Percentiles rank a stretch among this genome's conserved stretches.
These are phyloP conservation scores for slime mould (Dictyostelium discoideum) DNA, from an alignment of 78 protist species.

Conservation along the genomic window dicty_2.7 NC_007089.4:2111501-2112000, in stretches of 20 bases:
- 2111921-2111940: background rate
- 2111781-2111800: no score
- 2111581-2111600: background rate
- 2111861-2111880: background rate
- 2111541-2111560: constrained; percentile 54
- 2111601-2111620: background rate
- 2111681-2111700: no score
- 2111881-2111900: background rate
- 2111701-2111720: no score
- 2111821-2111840: background rate
- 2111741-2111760: no score
- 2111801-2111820: background rate
- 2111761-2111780: no score
- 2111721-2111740: no score
- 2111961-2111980: no score
- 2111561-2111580: background rate
- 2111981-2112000: background rate
- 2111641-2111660: no score
- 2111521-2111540: constrained; percentile 43
- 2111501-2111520: constrained; percentile 56
- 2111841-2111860: background rate
- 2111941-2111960: no score
- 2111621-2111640: background rate
- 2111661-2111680: no score
- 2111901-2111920: background rate